A percentile compares a stretch with the other conserved stretches of the same genome.
Evolutionary conservation across 2,329 filamentous ascomycete species (phyloP).

Genomic region (Ramularia endophylla): DNA sequence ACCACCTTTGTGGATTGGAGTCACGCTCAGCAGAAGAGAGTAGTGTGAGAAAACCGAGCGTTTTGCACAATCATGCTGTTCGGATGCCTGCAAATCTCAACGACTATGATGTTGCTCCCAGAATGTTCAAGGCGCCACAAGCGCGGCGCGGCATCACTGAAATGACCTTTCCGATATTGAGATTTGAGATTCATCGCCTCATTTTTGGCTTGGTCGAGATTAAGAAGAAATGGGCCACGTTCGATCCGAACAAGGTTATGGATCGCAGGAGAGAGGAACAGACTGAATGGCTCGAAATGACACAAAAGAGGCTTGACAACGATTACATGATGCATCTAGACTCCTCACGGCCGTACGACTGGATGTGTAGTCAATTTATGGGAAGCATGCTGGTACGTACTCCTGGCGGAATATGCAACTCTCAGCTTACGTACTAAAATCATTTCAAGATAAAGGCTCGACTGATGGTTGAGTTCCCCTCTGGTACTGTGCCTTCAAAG

Average conservation of each 20-base stretch:
- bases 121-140: conserved; percentile 13
- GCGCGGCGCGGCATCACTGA: conserved; percentile 20
- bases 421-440: not conserved
- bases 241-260: conserved; percentile 3
- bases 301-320: conserved; percentile 10
- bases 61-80: conserved; percentile 19
- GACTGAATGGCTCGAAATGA: conserved; percentile 9
- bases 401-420: not conserved
- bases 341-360: conserved; percentile 23
- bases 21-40: conserved; percentile 23
- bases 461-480: conserved; percentile 24
- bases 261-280: conserved; percentile 12
- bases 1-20: conserved; percentile 22
- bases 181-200: conserved; percentile 21
- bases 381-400: conserved; percentile 21
- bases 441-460: conserved; percentile 18
- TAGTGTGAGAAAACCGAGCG: conserved; percentile 13
- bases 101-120: conserved; percentile 21
- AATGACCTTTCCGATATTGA: conserved; percentile 18
- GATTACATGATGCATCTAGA: conserved; percentile 20
- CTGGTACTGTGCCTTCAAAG: conserved; percentile 16
- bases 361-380: conserved; percentile 20
- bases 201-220: conserved; percentile 15
- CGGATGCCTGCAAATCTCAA: conserved; percentile 22
- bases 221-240: conserved; percentile 6